A percentile compares a stretch with the other conserved stretches of the same genome.
Evolutionary conservation across 2,329 filamentous ascomycete species (phyloP).

Genomic region (Penicillium polonicum): DNA sequence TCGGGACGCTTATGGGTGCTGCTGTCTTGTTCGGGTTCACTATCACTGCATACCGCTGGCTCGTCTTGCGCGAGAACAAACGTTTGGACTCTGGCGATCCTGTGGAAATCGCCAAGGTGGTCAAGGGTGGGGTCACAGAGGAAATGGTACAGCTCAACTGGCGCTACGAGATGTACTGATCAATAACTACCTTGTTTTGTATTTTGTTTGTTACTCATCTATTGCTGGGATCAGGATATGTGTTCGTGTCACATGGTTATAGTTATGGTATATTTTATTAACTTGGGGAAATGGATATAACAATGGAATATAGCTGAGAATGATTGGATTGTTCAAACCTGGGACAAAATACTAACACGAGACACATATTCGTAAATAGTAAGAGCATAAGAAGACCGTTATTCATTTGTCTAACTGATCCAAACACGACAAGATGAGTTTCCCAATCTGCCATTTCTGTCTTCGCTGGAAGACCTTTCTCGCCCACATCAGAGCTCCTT

Average conservation of each 20-base stretch:
- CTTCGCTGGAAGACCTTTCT: constrained; percentile 33
- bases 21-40: constrained; percentile 31
- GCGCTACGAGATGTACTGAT: constrained; percentile 48
- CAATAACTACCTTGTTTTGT: neutral
- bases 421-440: constrained; percentile 34
- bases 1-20: constrained; percentile 38
- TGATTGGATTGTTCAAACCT: neutral
- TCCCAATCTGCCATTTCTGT: constrained; percentile 32
- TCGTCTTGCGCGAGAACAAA: constrained; percentile 41
- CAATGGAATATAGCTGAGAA: neutral
- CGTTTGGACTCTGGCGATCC: constrained; percentile 41
- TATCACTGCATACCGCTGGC: constrained; percentile 41
- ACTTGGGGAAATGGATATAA: neutral
- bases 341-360: neutral
- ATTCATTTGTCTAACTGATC: constrained; percentile 21
- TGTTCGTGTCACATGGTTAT: neutral
- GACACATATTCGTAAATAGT: neutral
- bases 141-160: constrained; percentile 46
- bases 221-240: neutral
- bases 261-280: neutral
- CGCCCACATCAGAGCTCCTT: constrained; percentile 31
- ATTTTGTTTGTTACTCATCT: neutral
- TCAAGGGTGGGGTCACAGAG: constrained; percentile 45
- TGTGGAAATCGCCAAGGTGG: constrained; percentile 39
- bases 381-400: neutral